Base-by-base conservation (phyloP, 371 early-diverging fungal species). In the Syncephalastrum monosporum region DNA sequence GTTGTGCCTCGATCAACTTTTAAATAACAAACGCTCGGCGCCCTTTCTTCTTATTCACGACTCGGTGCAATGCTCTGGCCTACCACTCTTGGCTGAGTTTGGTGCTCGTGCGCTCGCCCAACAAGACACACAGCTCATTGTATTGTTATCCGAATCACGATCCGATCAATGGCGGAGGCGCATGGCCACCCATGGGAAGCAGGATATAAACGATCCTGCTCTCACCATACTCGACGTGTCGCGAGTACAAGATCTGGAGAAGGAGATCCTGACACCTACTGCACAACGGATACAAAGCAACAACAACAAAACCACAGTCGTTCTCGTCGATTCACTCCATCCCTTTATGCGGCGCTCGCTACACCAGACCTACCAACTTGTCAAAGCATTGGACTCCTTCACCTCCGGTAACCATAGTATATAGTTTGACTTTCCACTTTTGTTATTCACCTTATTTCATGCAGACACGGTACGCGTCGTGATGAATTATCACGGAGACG, bases 291-390 rank as follows among this genome's bases (percentile, higher is more conserved):
- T 48, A 4, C 53, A 54, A 4, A 19, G 65, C 2, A 19, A 50
- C 24, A 43, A 67, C 2, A 19, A 50, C 24, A 43, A 60, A 4
- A 44, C 44, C 4, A 72, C 65, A 25, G 49, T 55, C 0, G 61
- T 77, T n/a, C 23, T 74, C 25, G 63, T 77, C 38, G 78, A 77
- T 48, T 72, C 74, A 6, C 23, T 77, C 8, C 53, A 59, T 41
- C 65, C 74, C 5, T 47, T 77, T 6, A 47, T 62, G 5, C 51
- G 61, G 49, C 56, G 68, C 5, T 72, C 74, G 1, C 68, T 64
- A 27, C 63, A 67, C n/a, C 62, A 59, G 47, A 66, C 71, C 0
- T 77, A 74, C 50, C 78, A 70, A 44, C 54, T 74, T 16, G 59
- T 77, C 5, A 72, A 72, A 19, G 56, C 71, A 15, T 29, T 77